phyloP scores from a whole-genome alignment of 768 basidiomycete species.

The Tulasnella sp. region DNA sequence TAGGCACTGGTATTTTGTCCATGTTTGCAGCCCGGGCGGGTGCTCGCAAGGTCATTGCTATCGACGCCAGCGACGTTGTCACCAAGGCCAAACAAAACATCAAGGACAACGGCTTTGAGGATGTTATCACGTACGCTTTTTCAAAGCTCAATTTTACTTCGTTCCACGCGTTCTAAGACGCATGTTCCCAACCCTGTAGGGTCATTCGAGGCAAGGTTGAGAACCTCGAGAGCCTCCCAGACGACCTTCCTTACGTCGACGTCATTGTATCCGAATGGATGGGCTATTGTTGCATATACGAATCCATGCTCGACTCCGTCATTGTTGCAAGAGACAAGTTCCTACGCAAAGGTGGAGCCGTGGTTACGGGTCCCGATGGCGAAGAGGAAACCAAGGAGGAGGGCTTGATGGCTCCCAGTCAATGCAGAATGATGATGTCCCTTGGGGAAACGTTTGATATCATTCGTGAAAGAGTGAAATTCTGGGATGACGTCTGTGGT shows the following conservation, averaged over 20 bases:
- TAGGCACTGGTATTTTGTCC: conserved; percentile 81
- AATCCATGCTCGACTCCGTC: conserved; percentile 97
- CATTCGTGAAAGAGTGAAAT: conserved; percentile 75
- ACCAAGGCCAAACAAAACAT: conserved; percentile 74
- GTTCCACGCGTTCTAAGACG: background rate
- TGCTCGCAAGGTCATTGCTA: conserved; percentile 83
- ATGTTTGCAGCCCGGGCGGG: conserved; percentile 87
- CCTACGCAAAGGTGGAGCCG: conserved; percentile 42
- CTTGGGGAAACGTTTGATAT: conserved; percentile 74
- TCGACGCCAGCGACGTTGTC: conserved; percentile 85
- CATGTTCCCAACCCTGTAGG: conserved; percentile 36
- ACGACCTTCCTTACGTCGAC: conserved; percentile 72
- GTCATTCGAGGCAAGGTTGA: conserved; percentile 91
- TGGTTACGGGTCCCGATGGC: background rate
- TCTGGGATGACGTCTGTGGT: conserved; percentile 94
- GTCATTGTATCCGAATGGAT: conserved; percentile 98
- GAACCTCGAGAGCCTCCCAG: conserved; percentile 67
- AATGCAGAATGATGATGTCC: conserved; percentile 79
- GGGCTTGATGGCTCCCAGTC: conserved; percentile 88
- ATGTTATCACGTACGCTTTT: conserved; percentile 57
- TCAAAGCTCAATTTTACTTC: conserved; percentile 5
- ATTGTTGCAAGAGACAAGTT: conserved; percentile 83
- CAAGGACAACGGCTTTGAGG: conserved; percentile 63
- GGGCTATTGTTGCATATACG: conserved; percentile 89
- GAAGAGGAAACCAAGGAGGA: conserved; percentile 6